These are phyloP conservation scores for Coniosporium tulheliwenetii DNA, from an alignment of 2,329 filamentous ascomycete genomes.

Conservation along the genomic window DNA sequence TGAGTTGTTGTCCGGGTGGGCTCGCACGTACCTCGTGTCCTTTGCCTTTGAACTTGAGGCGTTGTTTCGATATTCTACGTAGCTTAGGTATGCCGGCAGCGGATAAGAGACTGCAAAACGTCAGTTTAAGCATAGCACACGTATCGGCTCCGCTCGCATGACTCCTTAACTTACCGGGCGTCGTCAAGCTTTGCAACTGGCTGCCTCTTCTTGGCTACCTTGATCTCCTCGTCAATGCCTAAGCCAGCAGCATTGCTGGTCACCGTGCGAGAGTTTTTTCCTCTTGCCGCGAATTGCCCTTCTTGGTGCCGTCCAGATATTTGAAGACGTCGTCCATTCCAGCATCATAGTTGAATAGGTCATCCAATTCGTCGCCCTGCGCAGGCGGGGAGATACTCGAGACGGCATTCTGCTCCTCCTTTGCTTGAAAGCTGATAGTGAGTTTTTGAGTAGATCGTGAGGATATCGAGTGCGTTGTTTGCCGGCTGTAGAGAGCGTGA, in stretches of 20 bases:
- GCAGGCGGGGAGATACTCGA: no score
- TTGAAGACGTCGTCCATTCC: conserved; percentile 35
- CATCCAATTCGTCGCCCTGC: conserved; percentile 37
- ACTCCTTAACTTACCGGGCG: conserved; percentile 34
- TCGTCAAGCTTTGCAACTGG: conserved; percentile 83
- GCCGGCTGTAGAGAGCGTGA: no score
- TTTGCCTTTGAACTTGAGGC: conserved; percentile 75
- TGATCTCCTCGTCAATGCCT: conserved; percentile 77
- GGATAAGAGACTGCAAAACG: conserved; percentile 52
- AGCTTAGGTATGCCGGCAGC: conserved; percentile 71
- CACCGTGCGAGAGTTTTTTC: conserved; percentile 12
- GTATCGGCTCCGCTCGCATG: no score
- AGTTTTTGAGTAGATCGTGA: no score
- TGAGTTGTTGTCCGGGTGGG: background rate
- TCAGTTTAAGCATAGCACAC: background rate
- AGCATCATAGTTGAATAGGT: conserved; percentile 63
- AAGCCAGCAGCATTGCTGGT: conserved; percentile 34
- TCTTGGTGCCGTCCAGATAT: conserved; percentile 20
- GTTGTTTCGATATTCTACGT: conserved; percentile 50
- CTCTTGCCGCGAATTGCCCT: conserved; percentile 28
- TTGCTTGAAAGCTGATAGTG: no score
- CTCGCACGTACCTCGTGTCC: conserved; percentile 58
- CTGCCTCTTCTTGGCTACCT: conserved; percentile 59
- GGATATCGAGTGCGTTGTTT: no score
- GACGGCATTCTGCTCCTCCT: no score